These are phyloP conservation scores for Oligophagozyma castellii DNA, from an alignment of 1,139 yeast species.

Conservation along the genomic window DNA sequence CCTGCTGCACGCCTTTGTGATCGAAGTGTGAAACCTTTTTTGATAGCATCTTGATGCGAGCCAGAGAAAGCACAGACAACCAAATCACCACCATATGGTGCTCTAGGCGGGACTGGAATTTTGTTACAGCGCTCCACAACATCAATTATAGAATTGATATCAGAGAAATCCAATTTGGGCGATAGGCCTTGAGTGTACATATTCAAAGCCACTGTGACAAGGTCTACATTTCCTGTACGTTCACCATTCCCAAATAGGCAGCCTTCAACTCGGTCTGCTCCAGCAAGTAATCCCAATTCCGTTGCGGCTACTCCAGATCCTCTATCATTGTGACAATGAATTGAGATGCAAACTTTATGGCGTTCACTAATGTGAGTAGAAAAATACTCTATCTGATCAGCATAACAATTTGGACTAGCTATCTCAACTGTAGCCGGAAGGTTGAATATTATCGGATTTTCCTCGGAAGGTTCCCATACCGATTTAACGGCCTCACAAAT, in stretches of 20 bases:
- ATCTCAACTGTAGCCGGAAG: conserved; percentile 98
- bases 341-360: conserved; percentile 74
- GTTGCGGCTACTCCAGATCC: conserved; percentile 98
- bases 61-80: conserved; percentile 96
- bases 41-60: conserved; percentile 96
- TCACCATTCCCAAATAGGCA: conserved; percentile 97
- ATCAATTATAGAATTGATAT: conserved; percentile 67
- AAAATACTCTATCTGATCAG: conserved; percentile 92
- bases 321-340: conserved; percentile 93
- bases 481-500: conserved; percentile 90
- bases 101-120: conserved; percentile 84
- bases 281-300: conserved; percentile 89
- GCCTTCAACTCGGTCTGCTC: conserved; percentile 97
- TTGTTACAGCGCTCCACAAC: conserved; percentile 89
- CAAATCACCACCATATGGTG: conserved; percentile 93
- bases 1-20: conserved; percentile 35
- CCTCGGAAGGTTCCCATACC: conserved; percentile 82
- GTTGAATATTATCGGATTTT: conserved; percentile 82
- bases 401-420: conserved; percentile 86
- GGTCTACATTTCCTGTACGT: conserved; percentile 95
- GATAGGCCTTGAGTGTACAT: conserved; percentile 87
- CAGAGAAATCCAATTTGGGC: conserved; percentile 80
- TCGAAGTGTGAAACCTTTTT: conserved; percentile 74
- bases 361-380: conserved; percentile 65
- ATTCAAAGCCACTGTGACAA: conserved; percentile 84